Percentiles rank a stretch among this genome's conserved stretches.
Conservation (phyloP, 2,329 filamentous ascomycete species). For the Claviceps africana region DNA sequence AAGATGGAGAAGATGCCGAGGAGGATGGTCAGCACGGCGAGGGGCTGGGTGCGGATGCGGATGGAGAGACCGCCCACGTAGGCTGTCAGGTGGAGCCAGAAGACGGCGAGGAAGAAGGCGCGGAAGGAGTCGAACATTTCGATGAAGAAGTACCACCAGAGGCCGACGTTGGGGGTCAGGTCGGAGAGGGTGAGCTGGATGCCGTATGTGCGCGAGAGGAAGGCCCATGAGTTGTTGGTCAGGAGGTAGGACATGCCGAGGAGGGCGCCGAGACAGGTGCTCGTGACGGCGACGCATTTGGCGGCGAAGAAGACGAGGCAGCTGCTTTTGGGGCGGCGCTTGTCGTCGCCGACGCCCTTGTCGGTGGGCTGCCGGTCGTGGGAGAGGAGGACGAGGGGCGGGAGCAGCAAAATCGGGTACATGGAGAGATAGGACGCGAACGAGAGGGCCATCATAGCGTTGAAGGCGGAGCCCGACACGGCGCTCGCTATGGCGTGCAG, state of each 20-base stretch:
- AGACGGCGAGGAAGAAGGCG: conserved; percentile 91
- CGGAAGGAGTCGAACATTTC: conserved; percentile 99
- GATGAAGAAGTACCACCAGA: conserved; percentile 99
- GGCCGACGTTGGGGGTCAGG: conserved; percentile 81
- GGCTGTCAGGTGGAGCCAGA: conserved; percentile 86
- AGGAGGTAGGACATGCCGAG: conserved; percentile 60
- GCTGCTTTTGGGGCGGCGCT: conserved; percentile 21
- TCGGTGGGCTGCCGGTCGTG: conserved; percentile 50
- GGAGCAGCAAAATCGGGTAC: conserved; percentile 77
- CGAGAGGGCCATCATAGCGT: conserved; percentile 70
- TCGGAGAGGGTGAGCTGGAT: conserved; percentile 84
- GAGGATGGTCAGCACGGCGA: conserved; percentile 73
- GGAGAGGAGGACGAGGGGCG: conserved; percentile 66
- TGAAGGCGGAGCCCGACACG: conserved; percentile 55
- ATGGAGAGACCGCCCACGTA: conserved; percentile 81
- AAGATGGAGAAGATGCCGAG: conserved; percentile 88
- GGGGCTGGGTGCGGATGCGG: conserved; percentile 68
- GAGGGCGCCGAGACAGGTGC: conserved; percentile 42
- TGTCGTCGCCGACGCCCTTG: not conserved
- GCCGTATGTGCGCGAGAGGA: conserved; percentile 78
- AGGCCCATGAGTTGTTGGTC: conserved; percentile 71
- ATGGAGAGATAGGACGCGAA: conserved; percentile 85
- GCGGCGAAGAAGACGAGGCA: conserved; percentile 40
- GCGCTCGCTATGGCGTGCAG: conserved; percentile 74
- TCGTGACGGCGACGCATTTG: conserved; percentile 38